phyloP scores from a whole-genome alignment of 257 asterid genomes.

The Salvia hispanica region DNA sequence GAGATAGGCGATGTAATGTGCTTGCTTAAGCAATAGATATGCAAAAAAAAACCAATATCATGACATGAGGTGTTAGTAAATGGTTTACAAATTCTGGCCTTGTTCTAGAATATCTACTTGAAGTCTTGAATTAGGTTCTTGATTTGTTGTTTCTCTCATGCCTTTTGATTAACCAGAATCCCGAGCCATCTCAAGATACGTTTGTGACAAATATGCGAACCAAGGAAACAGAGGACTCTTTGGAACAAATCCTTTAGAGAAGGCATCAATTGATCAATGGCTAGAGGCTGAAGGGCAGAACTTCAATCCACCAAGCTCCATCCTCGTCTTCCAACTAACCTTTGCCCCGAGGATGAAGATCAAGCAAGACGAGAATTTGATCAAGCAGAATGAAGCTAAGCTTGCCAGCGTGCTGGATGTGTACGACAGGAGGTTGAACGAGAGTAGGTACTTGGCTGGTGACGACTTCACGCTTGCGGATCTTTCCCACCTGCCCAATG shows the following conservation, averaged over 20 bases:
- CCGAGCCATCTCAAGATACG: constrained; percentile 65
- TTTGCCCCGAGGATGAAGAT: constrained; percentile 76
- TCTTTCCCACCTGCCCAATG: constrained; percentile 78
- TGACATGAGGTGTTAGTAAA: too few species aligned
- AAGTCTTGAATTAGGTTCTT: too few species aligned
- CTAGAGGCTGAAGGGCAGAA: constrained; percentile 71
- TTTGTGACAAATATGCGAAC: constrained; percentile 65
- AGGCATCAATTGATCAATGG: constrained; percentile 88
- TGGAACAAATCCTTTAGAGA: constrained; percentile 62
- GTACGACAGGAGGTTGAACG: constrained; percentile 74
- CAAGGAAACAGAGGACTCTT: constrained; percentile 62
- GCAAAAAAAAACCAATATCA: too few species aligned
- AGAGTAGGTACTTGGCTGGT: constrained; percentile 70
- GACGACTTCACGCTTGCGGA: constrained; percentile 82
- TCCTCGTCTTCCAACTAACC: constrained; percentile 67
- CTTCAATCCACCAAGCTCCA: constrained; percentile 68
- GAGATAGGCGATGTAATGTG: too few species aligned
- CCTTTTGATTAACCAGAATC: constrained; percentile 46
- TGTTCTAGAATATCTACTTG: too few species aligned
- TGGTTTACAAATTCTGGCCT: too few species aligned
- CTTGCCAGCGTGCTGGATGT: constrained; percentile 78
- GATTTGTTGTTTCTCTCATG: constrained; percentile 1
- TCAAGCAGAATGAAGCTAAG: constrained; percentile 67
- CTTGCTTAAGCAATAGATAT: too few species aligned
- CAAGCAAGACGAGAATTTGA: constrained; percentile 65